Evolutionary conservation across 1,284 basidiomycete genomes (phyloP), one percentile per base, ranked within the genome.

Genomic region (Inonotus hispidus): DNA sequence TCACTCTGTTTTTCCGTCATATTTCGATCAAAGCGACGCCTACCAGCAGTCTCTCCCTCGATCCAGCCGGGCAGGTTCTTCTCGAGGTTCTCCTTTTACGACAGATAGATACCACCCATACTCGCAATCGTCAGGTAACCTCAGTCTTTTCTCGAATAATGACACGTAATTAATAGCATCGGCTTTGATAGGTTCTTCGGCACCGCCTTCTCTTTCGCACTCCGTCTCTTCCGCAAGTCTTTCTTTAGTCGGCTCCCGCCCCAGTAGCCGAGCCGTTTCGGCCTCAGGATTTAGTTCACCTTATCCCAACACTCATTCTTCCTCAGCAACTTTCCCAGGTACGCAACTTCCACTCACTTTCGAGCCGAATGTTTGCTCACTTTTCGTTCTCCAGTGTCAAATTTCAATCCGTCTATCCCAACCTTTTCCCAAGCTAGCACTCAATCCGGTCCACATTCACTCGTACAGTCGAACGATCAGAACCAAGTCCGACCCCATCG

Each of bases 201-300:
- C 53, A 39, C 59, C 54, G 37, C 53, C 59, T 37, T 62, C 56
- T 46, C 54, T 60, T 27, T 56, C 53, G 23, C 46, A 56, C 25
- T 53, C 61, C 5, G 39, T 53, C 14, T 53, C 56, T 29, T 46
- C 56, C 32, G 37, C 52, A 11, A 49, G 53, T 19, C 57, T 10
- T 52, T 58, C 57, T 35, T 35, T 46, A 56, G 43, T 46, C 45
- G 41, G 47, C 41, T 55, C 59, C 16, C 59, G 53, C 19, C 37
- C 59, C 7, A 60, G 45, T 29, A 60, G 59, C 32, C 53, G 59
- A 8, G 49, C 61, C 21, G 54, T 57, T 35, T 50, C 60, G n/a
- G 61, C 50, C 14, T 58, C 56, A 45, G 47, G 19, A 3, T 23
- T 53, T 27, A 27, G 53, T 21, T 49, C 54, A 32, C 47, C 59